A percentile compares a stretch with the other conserved stretches of the same genome.
Conservation (phyloP, 2,329 filamentous ascomycete species). For the Zymoseptoria crescenta region DNA sequence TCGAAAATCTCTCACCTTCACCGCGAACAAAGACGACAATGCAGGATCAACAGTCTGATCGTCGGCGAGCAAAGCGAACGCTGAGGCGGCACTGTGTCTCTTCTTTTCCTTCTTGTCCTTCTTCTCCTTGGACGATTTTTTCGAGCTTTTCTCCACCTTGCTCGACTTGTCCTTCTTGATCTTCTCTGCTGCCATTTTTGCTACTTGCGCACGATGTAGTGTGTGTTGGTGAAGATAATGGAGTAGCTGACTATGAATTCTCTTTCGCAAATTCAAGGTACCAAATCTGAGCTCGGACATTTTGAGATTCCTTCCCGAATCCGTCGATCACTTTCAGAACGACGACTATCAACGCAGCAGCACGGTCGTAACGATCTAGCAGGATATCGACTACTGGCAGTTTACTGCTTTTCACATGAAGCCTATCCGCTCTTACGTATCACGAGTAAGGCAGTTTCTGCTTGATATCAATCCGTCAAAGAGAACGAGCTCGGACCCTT, state of each 20-base stretch:
- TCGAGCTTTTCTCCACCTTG: slow-evolving; percentile 14
- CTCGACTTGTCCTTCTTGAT: slow-evolving; percentile 13
- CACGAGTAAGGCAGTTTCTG: background rate
- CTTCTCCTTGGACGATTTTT: slow-evolving; percentile 8
- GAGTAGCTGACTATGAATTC: background rate
- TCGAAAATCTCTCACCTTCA: slow-evolving; percentile 28
- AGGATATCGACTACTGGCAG: background rate
- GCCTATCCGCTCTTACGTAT: background rate
- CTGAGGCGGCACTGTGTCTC: slow-evolving; percentile 10
- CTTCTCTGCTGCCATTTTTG: slow-evolving; percentile 12
- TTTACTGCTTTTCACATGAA: background rate
- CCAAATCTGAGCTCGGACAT: background rate
- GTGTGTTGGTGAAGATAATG: background rate
- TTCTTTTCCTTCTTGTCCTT: slow-evolving; percentile 6
- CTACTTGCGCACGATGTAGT: background rate
- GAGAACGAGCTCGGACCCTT: background rate
- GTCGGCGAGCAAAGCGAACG: slow-evolving; percentile 23
- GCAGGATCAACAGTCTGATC: slow-evolving; percentile 36
- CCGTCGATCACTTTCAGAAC: background rate
- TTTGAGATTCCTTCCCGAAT: background rate
- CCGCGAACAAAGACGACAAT: slow-evolving; percentile 42
- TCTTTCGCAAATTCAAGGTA: background rate
- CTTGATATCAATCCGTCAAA: background rate
- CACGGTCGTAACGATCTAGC: background rate
- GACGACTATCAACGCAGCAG: background rate